Conservation (phyloP, 1,284 basidiomycete species). For the Dichomitus squalens region DNA sequence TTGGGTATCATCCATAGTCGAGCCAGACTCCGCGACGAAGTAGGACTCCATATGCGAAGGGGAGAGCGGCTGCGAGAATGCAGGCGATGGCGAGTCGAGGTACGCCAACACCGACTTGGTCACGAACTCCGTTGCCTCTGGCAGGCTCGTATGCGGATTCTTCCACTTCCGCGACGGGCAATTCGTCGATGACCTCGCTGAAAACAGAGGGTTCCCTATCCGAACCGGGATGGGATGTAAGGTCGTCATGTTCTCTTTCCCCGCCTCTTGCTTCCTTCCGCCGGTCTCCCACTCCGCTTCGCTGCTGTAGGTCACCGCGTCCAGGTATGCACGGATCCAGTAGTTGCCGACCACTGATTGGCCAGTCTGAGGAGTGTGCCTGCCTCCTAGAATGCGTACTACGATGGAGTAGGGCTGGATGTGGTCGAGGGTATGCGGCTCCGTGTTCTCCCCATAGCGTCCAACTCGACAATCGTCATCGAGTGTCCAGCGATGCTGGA, state of each 20-base stretch:
- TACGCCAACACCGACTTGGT: conserved; percentile 5
- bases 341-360: conserved; percentile 41
- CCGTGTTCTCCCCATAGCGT: conserved; percentile 46
- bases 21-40: background rate
- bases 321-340: conserved; percentile 46
- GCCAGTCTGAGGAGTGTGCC: too few relatives aligned
- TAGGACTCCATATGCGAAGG: background rate
- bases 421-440: conserved; percentile 43
- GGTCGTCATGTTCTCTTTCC: background rate
- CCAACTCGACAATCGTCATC: conserved; percentile 54
- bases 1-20: background rate
- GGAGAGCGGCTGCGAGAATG: background rate
- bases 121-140: background rate
- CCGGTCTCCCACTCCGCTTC: too few relatives aligned
- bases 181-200: conserved; percentile 2
- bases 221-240: background rate
- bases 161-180: background rate
- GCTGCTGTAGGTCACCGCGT: conserved; percentile 24
- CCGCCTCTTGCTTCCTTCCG: background rate
- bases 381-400: conserved; percentile 17
- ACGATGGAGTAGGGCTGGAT: conserved; percentile 43
- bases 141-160: background rate
- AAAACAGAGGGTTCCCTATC: conserved; percentile 5
- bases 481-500: conserved; percentile 49
- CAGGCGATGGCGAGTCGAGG: conserved; percentile 6